Percentiles rank a stretch among this genome's conserved stretches.
Evolutionary conservation across 2,329 filamentous ascomycete genomes (phyloP).

Genomic region (Fusarium sp.): DNA sequence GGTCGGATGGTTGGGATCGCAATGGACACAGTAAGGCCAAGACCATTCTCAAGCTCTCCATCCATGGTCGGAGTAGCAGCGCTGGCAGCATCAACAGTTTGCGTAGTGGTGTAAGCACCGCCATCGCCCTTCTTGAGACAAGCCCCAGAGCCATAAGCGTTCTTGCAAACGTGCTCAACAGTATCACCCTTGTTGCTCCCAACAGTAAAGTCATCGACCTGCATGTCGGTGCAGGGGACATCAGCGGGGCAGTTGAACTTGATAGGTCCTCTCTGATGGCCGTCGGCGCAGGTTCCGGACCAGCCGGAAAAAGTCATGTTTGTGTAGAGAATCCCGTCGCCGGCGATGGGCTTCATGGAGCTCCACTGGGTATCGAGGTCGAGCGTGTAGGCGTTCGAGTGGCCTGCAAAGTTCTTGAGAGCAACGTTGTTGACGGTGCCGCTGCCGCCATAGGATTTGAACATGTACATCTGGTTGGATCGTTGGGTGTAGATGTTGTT

Average conservation of each 20-base stretch:
- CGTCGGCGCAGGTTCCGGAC: conserved; percentile 32
- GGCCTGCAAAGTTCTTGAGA: conserved; percentile 31
- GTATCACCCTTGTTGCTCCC: conserved; percentile 19
- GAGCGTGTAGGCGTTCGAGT: conserved; percentile 34
- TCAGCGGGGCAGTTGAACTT: conserved; percentile 34
- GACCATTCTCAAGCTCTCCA: conserved; percentile 17
- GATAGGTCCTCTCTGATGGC: conserved; percentile 26
- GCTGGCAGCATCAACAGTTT: conserved; percentile 16
- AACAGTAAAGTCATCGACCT: conserved; percentile 29
- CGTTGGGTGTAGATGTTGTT: conserved; percentile 34
- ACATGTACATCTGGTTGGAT: conserved; percentile 38
- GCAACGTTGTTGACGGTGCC: conserved; percentile 31
- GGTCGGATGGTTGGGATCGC: conserved; percentile 24
- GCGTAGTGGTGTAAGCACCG: conserved; percentile 20
- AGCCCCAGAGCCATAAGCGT: conserved; percentile 28
- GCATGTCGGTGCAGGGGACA: conserved; percentile 31
- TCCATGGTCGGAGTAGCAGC: conserved; percentile 22
- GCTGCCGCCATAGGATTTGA: conserved; percentile 35
- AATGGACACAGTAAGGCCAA: conserved; percentile 26
- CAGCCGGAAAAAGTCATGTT: conserved; percentile 35
- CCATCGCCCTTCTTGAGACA: conserved; percentile 20
- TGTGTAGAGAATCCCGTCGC: conserved; percentile 28
- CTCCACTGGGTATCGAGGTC: conserved; percentile 32
- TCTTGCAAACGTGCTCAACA: conserved; percentile 28
- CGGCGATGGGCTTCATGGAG: conserved; percentile 19